phyloP scores from a whole-genome alignment of 2,329 filamentous ascomycete species.

The Arthrobotrys conoides region DNA sequence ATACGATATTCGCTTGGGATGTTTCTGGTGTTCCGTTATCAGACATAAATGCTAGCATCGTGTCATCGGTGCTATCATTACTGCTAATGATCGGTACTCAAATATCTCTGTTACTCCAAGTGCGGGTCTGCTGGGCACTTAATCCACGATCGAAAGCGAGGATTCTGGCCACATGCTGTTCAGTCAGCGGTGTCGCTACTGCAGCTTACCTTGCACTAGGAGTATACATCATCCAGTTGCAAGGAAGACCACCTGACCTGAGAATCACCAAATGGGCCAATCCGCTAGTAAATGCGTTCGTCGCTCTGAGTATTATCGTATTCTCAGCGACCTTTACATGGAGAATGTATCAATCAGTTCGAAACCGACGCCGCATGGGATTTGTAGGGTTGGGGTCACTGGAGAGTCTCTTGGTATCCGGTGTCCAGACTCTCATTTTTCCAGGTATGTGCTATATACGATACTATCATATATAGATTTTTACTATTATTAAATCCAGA shows the following conservation, averaged over 20 bases:
- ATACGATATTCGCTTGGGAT: slow-evolving; percentile 74
- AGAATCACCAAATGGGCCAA: slow-evolving; percentile 52
- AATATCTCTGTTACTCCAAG: slow-evolving; percentile 75
- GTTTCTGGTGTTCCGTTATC: slow-evolving; percentile 69
- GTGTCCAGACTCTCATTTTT: slow-evolving; percentile 45
- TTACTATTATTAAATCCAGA: not conserved
- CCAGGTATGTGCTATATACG: slow-evolving; percentile 19
- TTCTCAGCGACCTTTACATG: slow-evolving; percentile 61
- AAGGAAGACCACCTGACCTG: slow-evolving; percentile 63
- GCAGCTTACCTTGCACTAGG: slow-evolving; percentile 72
- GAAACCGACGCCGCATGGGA: slow-evolving; percentile 31
- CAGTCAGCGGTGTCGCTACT: slow-evolving; percentile 71
- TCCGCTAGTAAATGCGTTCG: slow-evolving; percentile 47
- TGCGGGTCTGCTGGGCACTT: slow-evolving; percentile 73
- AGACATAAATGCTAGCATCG: slow-evolving; percentile 70
- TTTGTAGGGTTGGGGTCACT: slow-evolving; percentile 58
- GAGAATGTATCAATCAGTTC: slow-evolving; percentile 38
- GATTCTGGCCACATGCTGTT: slow-evolving; percentile 70
- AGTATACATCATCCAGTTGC: slow-evolving; percentile 70
- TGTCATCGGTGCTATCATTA: slow-evolving; percentile 70
- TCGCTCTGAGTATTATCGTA: slow-evolving; percentile 47
- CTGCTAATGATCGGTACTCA: slow-evolving; percentile 73
- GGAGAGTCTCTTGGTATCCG: slow-evolving; percentile 49
- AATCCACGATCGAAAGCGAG: slow-evolving; percentile 61
- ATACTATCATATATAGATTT: not conserved